Base-by-base conservation (phyloP, 2,329 filamentous ascomycete genomes). In the Berkeleyomyces basicola region DNA sequence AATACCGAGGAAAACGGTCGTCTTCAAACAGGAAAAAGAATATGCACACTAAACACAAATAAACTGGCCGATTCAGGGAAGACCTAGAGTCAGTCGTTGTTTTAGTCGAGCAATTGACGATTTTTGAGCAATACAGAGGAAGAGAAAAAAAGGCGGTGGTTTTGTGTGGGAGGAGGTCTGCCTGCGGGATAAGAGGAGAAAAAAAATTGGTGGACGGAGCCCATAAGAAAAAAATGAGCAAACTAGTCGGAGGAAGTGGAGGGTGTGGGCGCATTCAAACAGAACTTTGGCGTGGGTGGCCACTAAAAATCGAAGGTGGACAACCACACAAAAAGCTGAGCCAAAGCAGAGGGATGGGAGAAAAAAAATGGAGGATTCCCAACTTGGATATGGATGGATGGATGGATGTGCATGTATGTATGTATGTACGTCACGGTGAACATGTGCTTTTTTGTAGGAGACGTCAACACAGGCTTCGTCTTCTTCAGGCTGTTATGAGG, bases 121-220 rank as follows among this genome's bases (percentile, higher is more conserved):
- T 47, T n/a, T 62, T 58, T 61, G 42, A 43, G 61, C n/a, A 37
- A 53, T 62, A 51, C 42, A 43, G 61, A 44, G 61, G 61, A 49
- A 53, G 46, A 16, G 51, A 58, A 62, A 61, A 44, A 55, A 57
- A 62, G 55, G 44, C 37, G 60, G 53, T 57, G 51, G 61, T 44
- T 23, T 62, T 62, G 51, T 61, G 59, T 62, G 61, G 53, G 61
- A 62, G 61, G 53, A 62, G 53, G 46, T 62, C 61, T 62, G 61
- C 61, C 61, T 62, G 61, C 61, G 61, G 51, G 51, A 62, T 47
- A 49, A 62, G 61, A 62, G 61, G 61, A 62, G 61, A 62, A 61
- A 61, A 62, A 46, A 49, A 49, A 49, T 16, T 62, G 61, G 61
- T 58, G 36, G 53, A 62, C 61, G 61, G 61, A 62, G 51, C 51